phyloP scores from a whole-genome alignment of 2,329 filamentous ascomycete genomes.

The Stenocarpella maydis region DNA sequence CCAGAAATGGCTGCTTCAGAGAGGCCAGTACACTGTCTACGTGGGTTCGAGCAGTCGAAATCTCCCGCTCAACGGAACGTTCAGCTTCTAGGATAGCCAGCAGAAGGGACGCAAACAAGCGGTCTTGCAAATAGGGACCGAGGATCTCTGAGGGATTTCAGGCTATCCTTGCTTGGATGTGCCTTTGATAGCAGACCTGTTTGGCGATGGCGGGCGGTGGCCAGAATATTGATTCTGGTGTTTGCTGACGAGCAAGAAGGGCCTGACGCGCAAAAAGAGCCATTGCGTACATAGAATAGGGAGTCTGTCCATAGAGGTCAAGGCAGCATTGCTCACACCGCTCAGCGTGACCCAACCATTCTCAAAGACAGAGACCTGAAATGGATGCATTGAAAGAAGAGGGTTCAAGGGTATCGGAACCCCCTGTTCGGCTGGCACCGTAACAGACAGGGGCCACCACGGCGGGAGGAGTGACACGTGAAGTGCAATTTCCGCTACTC shows the following conservation, averaged over 20 bases:
- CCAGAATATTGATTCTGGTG: not conserved
- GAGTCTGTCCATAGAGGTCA: no score
- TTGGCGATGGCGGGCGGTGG: not conserved
- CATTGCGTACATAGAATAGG: not conserved
- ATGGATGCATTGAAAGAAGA: slow-evolving; percentile 1
- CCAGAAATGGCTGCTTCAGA: slow-evolving; percentile 67
- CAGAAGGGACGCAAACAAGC: not conserved
- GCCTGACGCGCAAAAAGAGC: not conserved
- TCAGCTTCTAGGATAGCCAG: slow-evolving; percentile 16
- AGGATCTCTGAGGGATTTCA: not conserved
- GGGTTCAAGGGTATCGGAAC: slow-evolving; percentile 10
- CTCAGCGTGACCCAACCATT: not conserved
- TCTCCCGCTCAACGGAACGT: slow-evolving; percentile 50
- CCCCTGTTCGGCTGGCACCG: slow-evolving; percentile 10
- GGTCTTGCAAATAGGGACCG: not conserved
- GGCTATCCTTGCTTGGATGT: not conserved
- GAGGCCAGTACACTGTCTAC: slow-evolving; percentile 53
- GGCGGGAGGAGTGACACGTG: slow-evolving; percentile 28
- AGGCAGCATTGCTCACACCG: not conserved
- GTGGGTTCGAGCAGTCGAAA: slow-evolving; percentile 58
- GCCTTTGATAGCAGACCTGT: not conserved
- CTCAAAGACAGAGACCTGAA: not conserved
- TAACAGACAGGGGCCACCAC: slow-evolving; percentile 19
- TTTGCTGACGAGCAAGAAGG: not conserved
- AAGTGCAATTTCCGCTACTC: slow-evolving; percentile 31